phyloP scores from a whole-genome alignment of 2,329 filamentous ascomycete genomes.

The Diaporthe amygdali region DNA sequence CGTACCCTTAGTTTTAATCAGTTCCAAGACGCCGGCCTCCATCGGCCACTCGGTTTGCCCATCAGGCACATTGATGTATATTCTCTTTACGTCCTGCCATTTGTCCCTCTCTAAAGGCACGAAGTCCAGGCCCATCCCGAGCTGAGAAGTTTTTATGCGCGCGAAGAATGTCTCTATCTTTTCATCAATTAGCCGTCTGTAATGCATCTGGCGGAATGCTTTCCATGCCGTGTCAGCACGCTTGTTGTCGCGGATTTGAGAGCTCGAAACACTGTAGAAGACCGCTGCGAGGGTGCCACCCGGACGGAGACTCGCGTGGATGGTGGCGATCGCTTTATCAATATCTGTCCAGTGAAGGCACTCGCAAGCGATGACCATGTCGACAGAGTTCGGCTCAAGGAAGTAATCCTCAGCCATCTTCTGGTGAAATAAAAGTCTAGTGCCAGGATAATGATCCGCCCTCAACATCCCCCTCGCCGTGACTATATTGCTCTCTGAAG shows the following conservation, averaged over 20 bases:
- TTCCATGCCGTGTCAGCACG: not conserved
- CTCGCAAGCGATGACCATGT: constrained; percentile 22
- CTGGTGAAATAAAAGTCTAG: constrained; percentile 7
- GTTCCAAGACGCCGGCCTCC: not conserved
- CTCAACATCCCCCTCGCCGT: constrained; percentile 5
- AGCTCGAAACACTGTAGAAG: constrained; percentile 10
- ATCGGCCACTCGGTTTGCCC: not conserved
- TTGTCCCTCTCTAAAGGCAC: not conserved
- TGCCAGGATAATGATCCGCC: not conserved
- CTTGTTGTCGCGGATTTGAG: not conserved
- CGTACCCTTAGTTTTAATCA: not conserved
- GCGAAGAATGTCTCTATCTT: not conserved
- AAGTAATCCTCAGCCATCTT: constrained; percentile 17
- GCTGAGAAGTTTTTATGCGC: not conserved
- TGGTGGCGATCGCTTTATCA: constrained; percentile 6
- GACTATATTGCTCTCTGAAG: constrained; percentile 14
- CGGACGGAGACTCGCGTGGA: constrained; percentile 16
- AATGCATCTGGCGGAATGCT: not conserved
- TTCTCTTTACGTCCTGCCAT: not conserved
- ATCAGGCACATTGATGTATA: not conserved
- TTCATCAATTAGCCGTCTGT: not conserved
- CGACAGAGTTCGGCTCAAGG: not conserved
- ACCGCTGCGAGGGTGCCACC: constrained; percentile 23
- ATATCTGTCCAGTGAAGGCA: constrained; percentile 23
- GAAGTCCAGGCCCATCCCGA: not conserved